These are phyloP conservation scores for Trichosanthes truncata DNA, from an alignment of 306 rosid genomes.

Conservation along the genomic window DNA sequence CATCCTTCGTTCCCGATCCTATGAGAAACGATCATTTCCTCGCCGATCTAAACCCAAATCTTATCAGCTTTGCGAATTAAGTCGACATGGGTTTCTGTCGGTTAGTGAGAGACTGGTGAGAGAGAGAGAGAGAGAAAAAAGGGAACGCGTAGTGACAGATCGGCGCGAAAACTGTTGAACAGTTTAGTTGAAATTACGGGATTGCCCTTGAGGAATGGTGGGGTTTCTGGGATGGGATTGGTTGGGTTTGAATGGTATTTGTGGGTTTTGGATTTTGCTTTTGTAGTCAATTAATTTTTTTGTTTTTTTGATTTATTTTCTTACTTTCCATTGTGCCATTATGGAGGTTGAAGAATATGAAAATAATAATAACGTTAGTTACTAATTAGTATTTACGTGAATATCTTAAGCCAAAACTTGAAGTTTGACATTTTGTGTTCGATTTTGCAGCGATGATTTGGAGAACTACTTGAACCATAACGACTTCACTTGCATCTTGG, in stretches of 20 bases:
- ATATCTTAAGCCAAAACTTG: too few relatives aligned
- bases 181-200: slow-evolving; percentile 20
- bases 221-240: not conserved
- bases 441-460: not conserved
- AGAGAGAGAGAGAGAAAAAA: not conserved
- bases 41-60: too few relatives aligned
- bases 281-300: too few relatives aligned
- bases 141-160: slow-evolving; percentile 8
- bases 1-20: too few relatives aligned
- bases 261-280: not conserved
- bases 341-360: not conserved
- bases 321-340: not conserved
- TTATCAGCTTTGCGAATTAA: too few relatives aligned
- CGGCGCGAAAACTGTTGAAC: slow-evolving; percentile 73
- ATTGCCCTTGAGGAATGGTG: slow-evolving; percentile 9
- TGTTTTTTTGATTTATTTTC: not conserved
- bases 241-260: not conserved
- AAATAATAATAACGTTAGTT: too few relatives aligned
- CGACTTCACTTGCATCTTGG: not conserved
- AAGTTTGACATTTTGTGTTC: too few relatives aligned
- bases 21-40: too few relatives aligned
- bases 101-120: too few relatives aligned
- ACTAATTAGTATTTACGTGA: too few relatives aligned
- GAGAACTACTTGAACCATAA: not conserved
- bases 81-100: too few relatives aligned